Conservation (phyloP, 495 filamentous ascomycete species). For the Neurospora sublineolata region DNA sequence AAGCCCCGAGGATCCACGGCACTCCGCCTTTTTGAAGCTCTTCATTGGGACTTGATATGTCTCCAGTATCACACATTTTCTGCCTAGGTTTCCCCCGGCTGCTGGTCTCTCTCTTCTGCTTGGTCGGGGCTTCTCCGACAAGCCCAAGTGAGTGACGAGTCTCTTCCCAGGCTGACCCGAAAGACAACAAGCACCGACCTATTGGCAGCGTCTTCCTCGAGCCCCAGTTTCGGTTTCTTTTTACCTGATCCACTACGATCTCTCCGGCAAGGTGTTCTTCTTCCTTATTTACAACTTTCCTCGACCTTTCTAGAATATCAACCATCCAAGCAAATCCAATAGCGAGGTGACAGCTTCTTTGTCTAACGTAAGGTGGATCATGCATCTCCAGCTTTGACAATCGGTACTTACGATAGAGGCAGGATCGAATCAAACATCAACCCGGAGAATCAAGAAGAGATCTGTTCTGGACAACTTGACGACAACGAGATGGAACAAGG, state of each 20-base stretch:
- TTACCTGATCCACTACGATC: background rate
- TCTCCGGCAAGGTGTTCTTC: background rate
- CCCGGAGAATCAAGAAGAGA: background rate
- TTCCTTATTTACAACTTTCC: background rate
- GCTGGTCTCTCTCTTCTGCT: background rate
- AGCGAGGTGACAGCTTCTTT: background rate
- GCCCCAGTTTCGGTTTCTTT: background rate
- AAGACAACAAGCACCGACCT: background rate
- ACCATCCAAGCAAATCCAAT: background rate
- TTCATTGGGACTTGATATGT: background rate
- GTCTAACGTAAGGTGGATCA: background rate
- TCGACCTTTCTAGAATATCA: background rate
- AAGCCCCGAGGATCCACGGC: background rate
- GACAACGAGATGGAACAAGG: slow-evolving; percentile 15
- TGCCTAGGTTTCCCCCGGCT: background rate
- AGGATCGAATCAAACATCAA: background rate
- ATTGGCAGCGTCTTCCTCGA: background rate
- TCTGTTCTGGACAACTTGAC: background rate
- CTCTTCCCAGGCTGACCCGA: background rate
- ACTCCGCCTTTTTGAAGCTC: background rate
- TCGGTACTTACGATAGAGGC: background rate
- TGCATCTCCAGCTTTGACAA: background rate
- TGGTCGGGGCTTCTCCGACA: background rate
- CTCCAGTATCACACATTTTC: background rate
- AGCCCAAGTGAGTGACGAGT: background rate